phyloP scores from a whole-genome alignment of 2,329 filamentous ascomycete species.

The Xylaria arbuscula region DNA sequence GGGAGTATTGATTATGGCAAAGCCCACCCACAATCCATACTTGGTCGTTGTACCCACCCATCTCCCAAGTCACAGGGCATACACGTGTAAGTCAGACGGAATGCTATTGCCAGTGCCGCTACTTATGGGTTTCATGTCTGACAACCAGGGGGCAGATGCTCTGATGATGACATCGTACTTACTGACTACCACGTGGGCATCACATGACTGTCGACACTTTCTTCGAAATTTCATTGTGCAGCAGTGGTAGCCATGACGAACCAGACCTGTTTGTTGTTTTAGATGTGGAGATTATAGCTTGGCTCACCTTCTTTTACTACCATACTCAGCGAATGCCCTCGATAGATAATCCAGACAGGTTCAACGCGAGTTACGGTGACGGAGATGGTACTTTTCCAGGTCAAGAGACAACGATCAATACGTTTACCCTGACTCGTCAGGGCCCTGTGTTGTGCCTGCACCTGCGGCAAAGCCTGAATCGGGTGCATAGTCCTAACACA shows the following conservation, averaged over 20 bases:
- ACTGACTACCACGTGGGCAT: neutral
- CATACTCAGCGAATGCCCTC: no score
- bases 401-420: no score
- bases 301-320: neutral
- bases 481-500: no score
- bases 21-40: neutral
- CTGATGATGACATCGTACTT: neutral
- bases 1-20: neutral
- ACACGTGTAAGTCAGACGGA: neutral
- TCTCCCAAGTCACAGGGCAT: neutral
- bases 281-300: neutral
- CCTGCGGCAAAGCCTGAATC: no score
- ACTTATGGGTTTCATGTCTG: neutral
- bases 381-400: no score
- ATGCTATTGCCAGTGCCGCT: neutral
- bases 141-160: neutral
- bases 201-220: neutral
- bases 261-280: neutral
- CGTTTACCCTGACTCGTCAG: no score
- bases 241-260: neutral
- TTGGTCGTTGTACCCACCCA: neutral
- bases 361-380: no score
- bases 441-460: no score
- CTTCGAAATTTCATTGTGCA: no score
- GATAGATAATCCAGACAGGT: no score